Base-by-base conservation (phyloP, 768 basidiomycete species). In the Lactarius hatsudake region DNA sequence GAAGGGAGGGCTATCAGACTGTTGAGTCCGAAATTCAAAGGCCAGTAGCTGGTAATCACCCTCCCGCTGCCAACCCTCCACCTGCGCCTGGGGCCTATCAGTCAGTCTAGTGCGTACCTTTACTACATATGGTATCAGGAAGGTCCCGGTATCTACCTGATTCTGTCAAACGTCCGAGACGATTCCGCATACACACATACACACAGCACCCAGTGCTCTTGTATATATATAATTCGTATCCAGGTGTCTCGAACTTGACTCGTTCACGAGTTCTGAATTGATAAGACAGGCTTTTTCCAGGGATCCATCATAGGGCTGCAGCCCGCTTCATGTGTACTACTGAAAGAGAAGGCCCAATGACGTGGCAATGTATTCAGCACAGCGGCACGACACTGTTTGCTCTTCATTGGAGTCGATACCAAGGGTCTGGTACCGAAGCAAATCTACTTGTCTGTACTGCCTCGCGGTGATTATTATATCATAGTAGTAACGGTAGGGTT, bases 1-100 rank as follows among this genome's bases (percentile, higher is more conserved):
- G 73, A 28, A 59, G 75, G 45, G 76, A 76, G 7, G 79, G 78
- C 13, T 80, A 80, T 61, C 79, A 81, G 67, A 71, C 74, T 26
- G 77, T 78, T 13, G 78, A 71, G 38, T 71, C 67, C 13, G 62
- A 70, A 26, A 58, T 66, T 9, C 74, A 74, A 42, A 69, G 72
- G 36, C 72, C 74, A 45, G 71, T 72, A 32, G 65, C 69, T 12
- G 12, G 5, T 45, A 71, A 76, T 26, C 64, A 69, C 23, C 57
- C 72, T 20, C 70, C 73, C 23, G 38, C 72, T 18, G 57, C 61
- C 20, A 59, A 67, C 40, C 71, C 72, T 18, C 70, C 71, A 43
- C 57, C 68, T 8, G 71, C 75, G 30, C 75, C 77, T 4, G 76
- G 75, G 7, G 74, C 74, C 40, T 79, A 79, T 71, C 75, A 78